These are phyloP conservation scores for Sanguinoderma infundibulare DNA, from an alignment of 1,284 basidiomycete species.

Conservation along the genomic window DNA sequence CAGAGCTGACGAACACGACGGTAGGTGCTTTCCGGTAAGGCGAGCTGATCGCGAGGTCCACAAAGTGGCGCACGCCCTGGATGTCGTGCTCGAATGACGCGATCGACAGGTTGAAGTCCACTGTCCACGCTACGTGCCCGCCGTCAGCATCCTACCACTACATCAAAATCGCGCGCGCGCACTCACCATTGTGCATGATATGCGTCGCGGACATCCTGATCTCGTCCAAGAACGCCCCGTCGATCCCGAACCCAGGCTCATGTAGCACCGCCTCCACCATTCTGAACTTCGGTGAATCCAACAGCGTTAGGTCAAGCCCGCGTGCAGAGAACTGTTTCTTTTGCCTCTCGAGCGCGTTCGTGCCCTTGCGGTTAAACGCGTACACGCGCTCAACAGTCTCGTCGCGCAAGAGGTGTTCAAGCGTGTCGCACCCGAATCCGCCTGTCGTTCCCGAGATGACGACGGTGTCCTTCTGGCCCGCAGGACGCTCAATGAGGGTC, in stretches of 20 bases:
- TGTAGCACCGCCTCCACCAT: conserved; percentile 40
- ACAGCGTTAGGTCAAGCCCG: conserved; percentile 34
- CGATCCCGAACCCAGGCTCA: conserved; percentile 36
- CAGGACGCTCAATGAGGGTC: neutral
- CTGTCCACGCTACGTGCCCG: conserved; percentile 37
- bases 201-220: conserved; percentile 23
- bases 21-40: conserved; percentile 25
- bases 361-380: conserved; percentile 27
- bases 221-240: conserved; percentile 30
- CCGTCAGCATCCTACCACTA: neutral
- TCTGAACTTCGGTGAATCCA: conserved; percentile 35
- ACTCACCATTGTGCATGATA: conserved; percentile 39
- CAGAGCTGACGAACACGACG: conserved; percentile 38
- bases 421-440: conserved; percentile 29
- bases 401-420: conserved; percentile 26
- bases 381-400: conserved; percentile 25
- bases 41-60: conserved; percentile 34
- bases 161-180: no score
- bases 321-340: conserved; percentile 30
- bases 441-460: conserved; percentile 36
- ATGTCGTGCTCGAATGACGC: conserved; percentile 30
- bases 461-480: conserved; percentile 24
- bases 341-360: conserved; percentile 32
- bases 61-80: conserved; percentile 23
- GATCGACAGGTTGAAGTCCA: conserved; percentile 41